phyloP scores from a whole-genome alignment of 495 filamentous ascomycete genomes.

The Penicillium verhagenii region DNA sequence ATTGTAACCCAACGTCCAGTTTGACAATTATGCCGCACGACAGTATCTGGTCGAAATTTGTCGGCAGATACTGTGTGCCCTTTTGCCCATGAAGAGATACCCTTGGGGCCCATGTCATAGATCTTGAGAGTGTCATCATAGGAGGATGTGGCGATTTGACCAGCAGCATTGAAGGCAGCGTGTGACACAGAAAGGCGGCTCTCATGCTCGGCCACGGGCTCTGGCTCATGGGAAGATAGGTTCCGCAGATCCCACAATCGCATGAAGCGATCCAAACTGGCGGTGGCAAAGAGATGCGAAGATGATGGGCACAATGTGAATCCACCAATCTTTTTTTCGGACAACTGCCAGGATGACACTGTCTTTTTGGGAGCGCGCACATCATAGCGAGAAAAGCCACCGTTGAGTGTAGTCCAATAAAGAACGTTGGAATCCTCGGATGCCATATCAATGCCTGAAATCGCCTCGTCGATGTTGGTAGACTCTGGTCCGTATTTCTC shows the following conservation, averaged over 20 bases:
- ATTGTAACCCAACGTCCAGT: slow-evolving; percentile 82
- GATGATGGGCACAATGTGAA: slow-evolving; percentile 77
- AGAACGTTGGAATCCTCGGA: slow-evolving; percentile 67
- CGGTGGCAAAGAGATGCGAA: slow-evolving; percentile 84
- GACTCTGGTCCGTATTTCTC: slow-evolving; percentile 76
- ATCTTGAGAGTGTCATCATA: slow-evolving; percentile 97
- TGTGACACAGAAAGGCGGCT: slow-evolving; percentile 85
- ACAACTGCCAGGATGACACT: slow-evolving; percentile 68
- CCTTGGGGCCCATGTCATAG: slow-evolving; percentile 68
- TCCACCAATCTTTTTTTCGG: slow-evolving; percentile 94
- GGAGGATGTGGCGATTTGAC: slow-evolving; percentile 83
- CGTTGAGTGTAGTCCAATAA: slow-evolving; percentile 85
- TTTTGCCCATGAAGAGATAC: slow-evolving; percentile 54
- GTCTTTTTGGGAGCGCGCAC: slow-evolving; percentile 57
- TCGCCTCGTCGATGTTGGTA: slow-evolving; percentile 65
- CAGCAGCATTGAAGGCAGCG: slow-evolving; percentile 78
- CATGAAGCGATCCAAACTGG: slow-evolving; percentile 83
- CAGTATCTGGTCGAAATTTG: slow-evolving; percentile 65
- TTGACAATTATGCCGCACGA: slow-evolving; percentile 90
- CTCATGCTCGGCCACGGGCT: slow-evolving; percentile 75
- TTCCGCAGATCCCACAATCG: slow-evolving; percentile 93
- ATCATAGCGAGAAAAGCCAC: slow-evolving; percentile 76
- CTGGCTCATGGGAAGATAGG: slow-evolving; percentile 60
- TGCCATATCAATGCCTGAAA: slow-evolving; percentile 80
- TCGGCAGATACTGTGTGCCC: slow-evolving; percentile 57